Evolutionary conservation across 106 monocot species (phyloP).

Genomic region (Ottelia alismoides): DNA sequence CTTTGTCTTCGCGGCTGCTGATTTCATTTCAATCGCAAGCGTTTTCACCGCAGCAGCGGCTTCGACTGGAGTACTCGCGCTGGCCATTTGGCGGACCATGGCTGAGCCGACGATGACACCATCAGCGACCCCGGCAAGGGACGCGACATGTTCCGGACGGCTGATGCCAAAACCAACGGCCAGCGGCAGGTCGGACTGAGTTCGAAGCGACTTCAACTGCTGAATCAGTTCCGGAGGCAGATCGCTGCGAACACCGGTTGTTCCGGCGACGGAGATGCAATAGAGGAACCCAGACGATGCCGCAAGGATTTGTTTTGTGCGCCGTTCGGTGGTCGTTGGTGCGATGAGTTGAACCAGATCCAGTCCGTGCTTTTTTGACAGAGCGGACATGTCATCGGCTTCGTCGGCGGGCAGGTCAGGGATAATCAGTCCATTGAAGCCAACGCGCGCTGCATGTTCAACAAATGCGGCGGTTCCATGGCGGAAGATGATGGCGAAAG

Average conservation of each 20-base stretch:
- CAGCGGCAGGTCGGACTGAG: not conserved
- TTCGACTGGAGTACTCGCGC: too few relatives aligned
- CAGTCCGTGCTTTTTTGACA: not conserved
- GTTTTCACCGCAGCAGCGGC: too few relatives aligned
- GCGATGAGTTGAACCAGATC: not conserved
- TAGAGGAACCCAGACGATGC: not conserved
- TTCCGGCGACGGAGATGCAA: not conserved
- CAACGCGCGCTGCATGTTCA: not conserved
- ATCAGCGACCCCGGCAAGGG: not conserved
- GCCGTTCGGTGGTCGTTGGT: not conserved
- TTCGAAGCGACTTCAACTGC: not conserved
- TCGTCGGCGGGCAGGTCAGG: not conserved
- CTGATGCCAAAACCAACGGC: not conserved
- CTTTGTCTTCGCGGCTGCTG: too few relatives aligned
- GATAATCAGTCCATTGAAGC: not conserved
- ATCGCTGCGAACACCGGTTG: not conserved
- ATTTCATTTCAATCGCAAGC: too few relatives aligned
- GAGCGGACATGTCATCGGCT: not conserved
- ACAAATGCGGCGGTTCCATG: not conserved
- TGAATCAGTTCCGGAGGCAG: not conserved
- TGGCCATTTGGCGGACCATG: too few relatives aligned
- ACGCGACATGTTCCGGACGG: not conserved
- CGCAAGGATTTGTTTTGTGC: not conserved
- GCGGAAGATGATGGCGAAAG: too few relatives aligned
- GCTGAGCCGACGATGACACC: not conserved